phyloP scores from a whole-genome alignment of 345 rosid species.

The Hypericum androsaemum region DNA sequence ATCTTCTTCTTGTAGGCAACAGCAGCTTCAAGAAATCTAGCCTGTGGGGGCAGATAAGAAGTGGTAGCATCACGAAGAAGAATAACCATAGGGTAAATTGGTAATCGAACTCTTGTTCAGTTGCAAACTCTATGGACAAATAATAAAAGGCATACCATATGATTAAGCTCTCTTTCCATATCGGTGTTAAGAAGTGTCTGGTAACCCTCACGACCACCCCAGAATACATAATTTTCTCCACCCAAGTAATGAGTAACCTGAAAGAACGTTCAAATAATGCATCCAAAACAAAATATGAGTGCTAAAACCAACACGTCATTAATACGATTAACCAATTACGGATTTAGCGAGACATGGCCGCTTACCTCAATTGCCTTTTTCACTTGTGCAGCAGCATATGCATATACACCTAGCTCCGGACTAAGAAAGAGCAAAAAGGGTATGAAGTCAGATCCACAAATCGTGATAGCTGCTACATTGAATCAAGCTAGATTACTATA shows the following conservation, averaged over 20 bases:
- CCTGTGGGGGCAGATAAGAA: constrained; percentile 28
- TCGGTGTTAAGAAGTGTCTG: constrained; percentile 89
- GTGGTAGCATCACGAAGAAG: neutral
- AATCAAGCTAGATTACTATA: neutral
- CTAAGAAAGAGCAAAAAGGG: constrained; percentile 23
- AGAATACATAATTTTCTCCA: constrained; percentile 96
- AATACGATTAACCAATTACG: neutral
- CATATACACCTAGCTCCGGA: constrained; percentile 78
- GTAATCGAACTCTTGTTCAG: too few species aligned
- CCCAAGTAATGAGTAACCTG: constrained; percentile 88
- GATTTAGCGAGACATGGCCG: neutral
- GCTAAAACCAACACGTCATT: neutral
- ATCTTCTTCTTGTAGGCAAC: constrained; percentile 89
- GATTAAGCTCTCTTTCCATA: constrained; percentile 90
- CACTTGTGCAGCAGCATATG: constrained; percentile 96
- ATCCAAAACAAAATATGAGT: too few species aligned
- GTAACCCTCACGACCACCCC: constrained; percentile 99
- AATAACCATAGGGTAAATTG: neutral
- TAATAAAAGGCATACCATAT: constrained; percentile 36
- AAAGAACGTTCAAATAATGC: constrained; percentile 1
- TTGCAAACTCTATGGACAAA: neutral
- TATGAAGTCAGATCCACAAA: neutral
- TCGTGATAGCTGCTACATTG: neutral
- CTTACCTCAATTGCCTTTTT: constrained; percentile 91
- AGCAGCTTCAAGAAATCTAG: constrained; percentile 74